Evolutionary conservation across 2,329 filamentous ascomycete genomes (phyloP), one percentile per base, ranked within the genome.

Genomic region (Hypocreales sp.): DNA sequence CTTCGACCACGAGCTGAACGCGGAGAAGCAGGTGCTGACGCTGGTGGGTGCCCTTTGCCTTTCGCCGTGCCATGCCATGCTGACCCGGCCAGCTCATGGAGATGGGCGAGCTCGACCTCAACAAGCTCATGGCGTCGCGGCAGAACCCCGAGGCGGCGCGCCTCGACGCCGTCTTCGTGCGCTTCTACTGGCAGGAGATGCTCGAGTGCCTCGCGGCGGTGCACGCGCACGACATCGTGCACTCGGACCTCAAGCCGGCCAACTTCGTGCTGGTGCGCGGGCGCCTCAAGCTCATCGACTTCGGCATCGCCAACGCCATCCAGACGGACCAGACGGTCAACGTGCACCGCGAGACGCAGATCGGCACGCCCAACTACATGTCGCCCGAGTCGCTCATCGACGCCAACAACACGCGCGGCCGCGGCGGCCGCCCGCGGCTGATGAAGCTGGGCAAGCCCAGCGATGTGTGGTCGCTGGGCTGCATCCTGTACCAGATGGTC

Each of bases 171-270:
- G 80, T 79, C 28, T 94, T 95, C 50, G 83, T 90, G 9, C 79
- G 90, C n/a, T 92, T 81, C 55, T 93, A 93, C 61, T 98, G 90
- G 90, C 90, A 92, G 51, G 90, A 98, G 55, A 98, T 98, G 90
- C 74, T 98, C 12, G 84, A 93, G 50, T 95, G 90, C 47, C 72
- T 98, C 5, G 72, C 81, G 39, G 72, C 87, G 1, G 84, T 98
- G 1, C 90, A 98, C 47, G 70, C 79, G 9, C 67, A 78, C 48
- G 84, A 94, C 45, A 86, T 98, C 36, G 90, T 98, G 4, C 90
- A 98, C 55, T 93, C 84, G 0, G 90, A 98, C 47, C 64, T 98
- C 20, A 98, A 98, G 53, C 90, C 90, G 1, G 86, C 86, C 42
- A 98, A 98, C 50, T 98, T 98, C 49, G 78, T 98, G 15, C 66